Conservation (phyloP, 768 basidiomycete species). For the Pulveroboletus sp. region DNA sequence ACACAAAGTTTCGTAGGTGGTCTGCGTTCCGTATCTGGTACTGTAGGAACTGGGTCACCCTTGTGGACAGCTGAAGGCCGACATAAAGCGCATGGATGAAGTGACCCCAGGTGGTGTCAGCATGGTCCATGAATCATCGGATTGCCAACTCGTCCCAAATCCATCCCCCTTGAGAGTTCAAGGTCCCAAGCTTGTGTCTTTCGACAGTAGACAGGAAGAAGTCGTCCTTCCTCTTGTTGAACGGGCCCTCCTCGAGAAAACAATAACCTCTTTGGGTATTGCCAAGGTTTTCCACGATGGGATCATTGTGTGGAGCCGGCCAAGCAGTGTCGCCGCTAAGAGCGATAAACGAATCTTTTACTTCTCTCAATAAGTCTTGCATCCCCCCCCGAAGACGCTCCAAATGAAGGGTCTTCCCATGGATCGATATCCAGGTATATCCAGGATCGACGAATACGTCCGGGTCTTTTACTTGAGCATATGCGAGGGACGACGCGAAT, state of each 20-base stretch:
- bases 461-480: conserved; percentile 1
- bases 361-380: neutral
- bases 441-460: neutral
- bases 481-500: neutral
- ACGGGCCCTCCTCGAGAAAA: no score
- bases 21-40: conserved; percentile 3
- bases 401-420: neutral
- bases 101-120: neutral
- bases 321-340: neutral
- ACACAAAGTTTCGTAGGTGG: neutral
- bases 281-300: neutral
- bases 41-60: conserved; percentile 2
- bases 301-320: rapidly evolving
- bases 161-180: neutral
- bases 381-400: neutral
- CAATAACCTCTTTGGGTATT: neutral
- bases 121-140: neutral
- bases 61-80: neutral
- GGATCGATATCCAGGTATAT: neutral
- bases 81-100: conserved; percentile 1
- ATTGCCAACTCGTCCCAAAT: neutral
- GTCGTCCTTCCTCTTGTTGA: no score
- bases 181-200: neutral
- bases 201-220: neutral
- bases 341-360: neutral